phyloP scores from a whole-genome alignment of 495 filamentous ascomycete species.

The Penicillium soppii region DNA sequence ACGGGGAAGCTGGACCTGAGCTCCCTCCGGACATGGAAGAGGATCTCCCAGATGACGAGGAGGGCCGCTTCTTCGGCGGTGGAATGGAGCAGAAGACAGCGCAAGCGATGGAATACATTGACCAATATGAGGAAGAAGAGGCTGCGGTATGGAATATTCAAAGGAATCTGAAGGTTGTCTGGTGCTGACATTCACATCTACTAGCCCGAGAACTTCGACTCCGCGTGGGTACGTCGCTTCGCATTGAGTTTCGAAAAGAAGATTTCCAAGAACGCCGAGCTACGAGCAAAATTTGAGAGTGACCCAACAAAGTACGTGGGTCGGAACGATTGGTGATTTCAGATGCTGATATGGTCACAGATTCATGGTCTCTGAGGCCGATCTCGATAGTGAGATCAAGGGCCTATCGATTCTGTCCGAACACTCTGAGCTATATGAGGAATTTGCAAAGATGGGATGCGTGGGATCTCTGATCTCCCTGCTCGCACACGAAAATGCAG shows the following conservation, averaged over 20 bases:
- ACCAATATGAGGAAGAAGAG: conserved; percentile 61
- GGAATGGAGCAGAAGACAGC: conserved; percentile 79
- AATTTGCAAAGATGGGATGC: conserved; percentile 79
- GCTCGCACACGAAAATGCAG: conserved; percentile 92
- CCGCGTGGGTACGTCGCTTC: conserved; percentile 76
- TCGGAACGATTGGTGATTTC: background rate
- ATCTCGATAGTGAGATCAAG: conserved; percentile 88
- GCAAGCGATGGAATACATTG: conserved; percentile 88
- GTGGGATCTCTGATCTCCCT: conserved; percentile 73
- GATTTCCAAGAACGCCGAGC: conserved; percentile 88
- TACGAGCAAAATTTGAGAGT: conserved; percentile 82
- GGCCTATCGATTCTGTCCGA: conserved; percentile 84
- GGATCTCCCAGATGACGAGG: conserved; percentile 73
- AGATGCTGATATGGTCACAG: conserved; percentile 31
- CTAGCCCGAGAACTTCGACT: conserved; percentile 75
- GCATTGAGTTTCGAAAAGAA: conserved; percentile 87
- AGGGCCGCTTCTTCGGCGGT: conserved; percentile 92
- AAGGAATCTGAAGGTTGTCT: background rate
- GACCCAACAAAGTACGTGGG: conserved; percentile 76
- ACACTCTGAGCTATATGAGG: conserved; percentile 78
- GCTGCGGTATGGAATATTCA: conserved; percentile 31
- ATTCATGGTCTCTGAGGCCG: conserved; percentile 83
- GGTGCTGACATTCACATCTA: conserved; percentile 16
- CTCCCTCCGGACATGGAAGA: conserved; percentile 63
- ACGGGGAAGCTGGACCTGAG: conserved; percentile 67